phyloP scores from a whole-genome alignment of 495 filamentous ascomycete genomes.

The Entonaema liquescens region DNA sequence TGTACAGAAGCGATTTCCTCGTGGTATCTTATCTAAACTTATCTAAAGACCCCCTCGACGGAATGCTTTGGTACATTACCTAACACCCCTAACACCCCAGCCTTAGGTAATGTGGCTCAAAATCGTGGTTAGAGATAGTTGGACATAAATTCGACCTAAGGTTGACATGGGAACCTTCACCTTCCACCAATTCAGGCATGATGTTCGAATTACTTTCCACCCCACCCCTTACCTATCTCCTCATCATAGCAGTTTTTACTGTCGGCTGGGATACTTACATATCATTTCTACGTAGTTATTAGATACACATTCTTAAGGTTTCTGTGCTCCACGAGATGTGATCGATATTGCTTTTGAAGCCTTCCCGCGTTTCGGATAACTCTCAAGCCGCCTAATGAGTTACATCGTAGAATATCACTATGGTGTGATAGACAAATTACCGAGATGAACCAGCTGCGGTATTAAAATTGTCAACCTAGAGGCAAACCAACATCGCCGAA shows the following conservation, averaged over 20 bases:
- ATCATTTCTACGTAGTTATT: neutral
- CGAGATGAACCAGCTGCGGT: neutral
- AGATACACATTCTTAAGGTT: neutral
- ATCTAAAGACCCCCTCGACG: neutral
- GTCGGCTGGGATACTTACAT: neutral
- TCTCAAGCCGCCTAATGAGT: neutral
- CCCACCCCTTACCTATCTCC: neutral
- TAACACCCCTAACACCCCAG: neutral
- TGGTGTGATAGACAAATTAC: neutral
- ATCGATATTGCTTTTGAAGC: neutral
- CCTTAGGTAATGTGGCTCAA: neutral
- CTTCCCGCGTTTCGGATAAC: neutral
- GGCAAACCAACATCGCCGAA: neutral
- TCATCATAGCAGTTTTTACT: neutral
- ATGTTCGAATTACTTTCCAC: neutral
- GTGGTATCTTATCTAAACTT: neutral
- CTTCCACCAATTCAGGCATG: too few relatives aligned
- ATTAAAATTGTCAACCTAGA: neutral
- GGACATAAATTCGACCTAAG: neutral
- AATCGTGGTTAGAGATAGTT: neutral
- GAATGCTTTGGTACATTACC: too few relatives aligned
- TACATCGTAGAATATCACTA: conserved; percentile 4
- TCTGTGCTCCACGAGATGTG: neutral
- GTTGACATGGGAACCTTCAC: too few relatives aligned
- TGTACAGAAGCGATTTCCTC: conserved; percentile 13